These are phyloP conservation scores for Pelargonium cotyledonis DNA, from an alignment of 441 rosid genomes.

Conservation along the genomic window DNA sequence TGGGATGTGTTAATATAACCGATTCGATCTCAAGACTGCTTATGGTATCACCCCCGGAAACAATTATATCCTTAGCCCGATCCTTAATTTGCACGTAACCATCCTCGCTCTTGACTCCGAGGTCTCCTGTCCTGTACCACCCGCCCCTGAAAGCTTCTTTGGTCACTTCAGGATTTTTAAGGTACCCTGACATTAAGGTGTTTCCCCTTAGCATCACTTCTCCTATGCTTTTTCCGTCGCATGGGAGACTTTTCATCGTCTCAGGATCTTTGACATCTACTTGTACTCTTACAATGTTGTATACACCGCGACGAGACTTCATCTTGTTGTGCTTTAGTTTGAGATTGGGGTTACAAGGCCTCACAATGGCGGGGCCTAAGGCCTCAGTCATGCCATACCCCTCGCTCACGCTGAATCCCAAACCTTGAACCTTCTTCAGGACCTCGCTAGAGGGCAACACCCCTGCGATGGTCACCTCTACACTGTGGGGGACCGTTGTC, in stretches of 20 bases:
- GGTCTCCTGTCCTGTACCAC: slow-evolving; percentile 56
- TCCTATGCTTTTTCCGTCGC: slow-evolving; percentile 41
- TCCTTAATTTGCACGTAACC: slow-evolving; percentile 48
- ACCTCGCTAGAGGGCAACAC: slow-evolving; percentile 23
- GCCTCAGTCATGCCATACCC: slow-evolving; percentile 64
- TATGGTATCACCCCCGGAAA: slow-evolving; percentile 22
- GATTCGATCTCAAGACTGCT: slow-evolving; percentile 50
- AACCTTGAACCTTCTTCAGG: slow-evolving; percentile 30
- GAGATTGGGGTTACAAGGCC: slow-evolving; percentile 25
- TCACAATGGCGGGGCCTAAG: slow-evolving; percentile 39
- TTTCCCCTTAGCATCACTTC: slow-evolving; percentile 54
- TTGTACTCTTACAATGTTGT: slow-evolving; percentile 29
- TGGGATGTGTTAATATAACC: slow-evolving; percentile 33
- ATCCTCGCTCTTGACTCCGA: slow-evolving; percentile 34
- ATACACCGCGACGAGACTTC: slow-evolving; percentile 19
- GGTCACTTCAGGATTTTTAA: slow-evolving; percentile 28
- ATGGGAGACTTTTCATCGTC: slow-evolving; percentile 39
- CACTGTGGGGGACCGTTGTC: slow-evolving; percentile 17
- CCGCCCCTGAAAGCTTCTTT: slow-evolving; percentile 37
- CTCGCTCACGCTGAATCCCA: slow-evolving; percentile 40
- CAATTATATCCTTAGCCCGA: slow-evolving; percentile 36
- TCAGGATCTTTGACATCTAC: slow-evolving; percentile 45
- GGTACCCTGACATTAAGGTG: slow-evolving; percentile 45
- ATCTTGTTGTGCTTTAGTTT: not conserved
- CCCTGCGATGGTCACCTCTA: slow-evolving; percentile 38